Percentiles rank a stretch among this genome's conserved stretches.
Evolutionary conservation across 768 basidiomycete genomes (phyloP).

Genomic region (Chlorophyllum brunneum): DNA sequence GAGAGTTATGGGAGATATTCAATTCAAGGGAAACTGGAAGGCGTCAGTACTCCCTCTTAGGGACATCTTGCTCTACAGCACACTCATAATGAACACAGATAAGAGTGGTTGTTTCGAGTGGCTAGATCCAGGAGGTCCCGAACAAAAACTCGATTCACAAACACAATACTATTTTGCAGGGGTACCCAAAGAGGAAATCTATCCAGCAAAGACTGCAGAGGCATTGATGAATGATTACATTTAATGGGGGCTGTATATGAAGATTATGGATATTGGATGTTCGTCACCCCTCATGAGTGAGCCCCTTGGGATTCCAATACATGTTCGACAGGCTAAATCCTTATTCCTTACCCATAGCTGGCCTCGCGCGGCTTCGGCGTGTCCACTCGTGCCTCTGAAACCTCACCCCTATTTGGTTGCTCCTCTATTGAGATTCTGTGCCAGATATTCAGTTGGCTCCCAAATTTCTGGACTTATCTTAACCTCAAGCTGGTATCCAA

Average conservation of each 20-base stretch:
- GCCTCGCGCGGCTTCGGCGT: slow-evolving; percentile 3
- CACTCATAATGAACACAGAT: not conserved
- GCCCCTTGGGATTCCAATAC: not conserved
- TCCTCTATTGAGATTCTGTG: not conserved
- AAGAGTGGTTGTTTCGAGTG: not conserved
- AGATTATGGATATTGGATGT: slow-evolving; percentile 13
- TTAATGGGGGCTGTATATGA: not conserved
- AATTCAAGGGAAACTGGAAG: slow-evolving; percentile 12
- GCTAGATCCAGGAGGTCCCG: slow-evolving; percentile 7
- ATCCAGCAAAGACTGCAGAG: not conserved
- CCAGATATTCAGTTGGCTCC: slow-evolving; percentile 4
- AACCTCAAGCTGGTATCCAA: not conserved
- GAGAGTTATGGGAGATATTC: slow-evolving; percentile 10
- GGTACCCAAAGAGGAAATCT: not conserved
- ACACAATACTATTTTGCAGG: not conserved
- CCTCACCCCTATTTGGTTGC: not conserved
- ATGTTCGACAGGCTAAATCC: not conserved
- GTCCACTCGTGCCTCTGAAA: not conserved
- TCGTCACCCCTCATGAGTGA: slow-evolving; percentile 9
- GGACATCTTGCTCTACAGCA: not conserved
- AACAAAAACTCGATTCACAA: slow-evolving; percentile 10
- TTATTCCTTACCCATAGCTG: not conserved
- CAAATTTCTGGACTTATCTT: not conserved
- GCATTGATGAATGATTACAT: not conserved
- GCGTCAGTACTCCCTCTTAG: not conserved